Base-by-base conservation (phyloP, 306 rosid species). In the Malus sieversii region DNA sequence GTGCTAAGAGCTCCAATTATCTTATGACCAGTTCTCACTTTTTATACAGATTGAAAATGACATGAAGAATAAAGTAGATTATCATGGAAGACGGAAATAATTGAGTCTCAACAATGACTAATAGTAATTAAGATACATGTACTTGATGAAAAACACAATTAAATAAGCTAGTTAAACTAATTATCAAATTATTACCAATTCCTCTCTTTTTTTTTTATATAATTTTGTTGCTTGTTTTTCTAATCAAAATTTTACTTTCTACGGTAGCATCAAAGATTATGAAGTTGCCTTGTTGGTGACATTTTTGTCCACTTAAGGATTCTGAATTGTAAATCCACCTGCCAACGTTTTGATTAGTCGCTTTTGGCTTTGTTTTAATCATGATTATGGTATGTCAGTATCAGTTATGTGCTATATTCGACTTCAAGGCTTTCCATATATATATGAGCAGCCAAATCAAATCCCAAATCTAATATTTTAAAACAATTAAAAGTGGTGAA, bases 1-100 rank as follows among this genome's bases (percentile, higher is more conserved):
- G 82, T 83, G 87, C 82, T 51, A 12, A 44, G 66, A 29, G 65
- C 76, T 76, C 84, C 75, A 78, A 76, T 69, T 46, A 64, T 68
- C 48, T 42, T 85, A 65, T 78, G 38, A 51, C 57, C 35, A 69
- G 59, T 67, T 64, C 71, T 27, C 38, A 46, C 76, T 78, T 72
- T 62, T 33, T 8, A 60, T 68, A 59, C 35, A 65, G 58, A 10
- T 48, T 60, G 84, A 84, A 77, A 66, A 81, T 63, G 85, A 80
- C 82, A 70, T 4, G 25, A 61, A 65, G 82, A 76, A 59, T 83
- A 78, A 75, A 74, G 75, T 79, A 73, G 48, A 75, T 65, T 74
- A 66, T 79, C 66, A 55, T 60, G 68, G 61, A 55, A 66, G 66
- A 73, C 69, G 74, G 70, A 73, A 67, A 82, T 58, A 66, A 35